Base-by-base conservation (phyloP, 2,329 filamentous ascomycete genomes). In the Venturia oleaginea region DNA sequence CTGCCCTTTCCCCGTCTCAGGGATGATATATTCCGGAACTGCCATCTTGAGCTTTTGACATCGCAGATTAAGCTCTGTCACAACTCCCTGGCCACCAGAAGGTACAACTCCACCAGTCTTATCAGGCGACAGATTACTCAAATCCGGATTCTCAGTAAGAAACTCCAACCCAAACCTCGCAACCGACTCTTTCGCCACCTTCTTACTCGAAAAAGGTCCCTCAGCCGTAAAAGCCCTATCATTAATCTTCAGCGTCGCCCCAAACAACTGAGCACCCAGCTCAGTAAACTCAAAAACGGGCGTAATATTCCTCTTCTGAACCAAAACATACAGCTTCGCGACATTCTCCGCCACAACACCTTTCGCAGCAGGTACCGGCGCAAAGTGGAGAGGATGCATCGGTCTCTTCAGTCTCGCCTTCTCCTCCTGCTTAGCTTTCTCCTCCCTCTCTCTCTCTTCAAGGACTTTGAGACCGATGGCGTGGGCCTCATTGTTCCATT, bases 101-200 rank as follows among this genome's bases (percentile, higher is more conserved):
- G 22, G 37, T 15, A 27, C n/a, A 60, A 24, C 24, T 4, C 37
- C 37, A 27, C 15, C 59, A 42, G 59, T 19, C 19, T 34, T 19
- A 3, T 27, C 4, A 27, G n/a, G 17, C 22, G 24, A 27, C 46
- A 27, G n/a, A 15, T 10, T 15, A 37, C 19, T 24, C 37, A 37
- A 4, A 34, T 17, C n/a, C 15, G 59, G 59, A 19, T 40, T 27
- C 22, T 13, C 37, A 24, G 4, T 27, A 15, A 62, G 24, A 62
- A 17, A 48, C 34, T 64, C 34, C 27, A 64, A 22, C 13, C 46
- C 62, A 22, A 55, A n/a, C 37, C 34, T 46, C 5, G 62, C 51
- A 59, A 59, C 62, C 17, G 37, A 10, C 30, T 64, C 46, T 43
- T 64, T 64, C 5, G 61, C 61, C 32, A 51, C 61, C 22, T 62